Base-by-base conservation (phyloP, 2,329 filamentous ascomycete species). In the Rhinocladiella similis region DNA sequence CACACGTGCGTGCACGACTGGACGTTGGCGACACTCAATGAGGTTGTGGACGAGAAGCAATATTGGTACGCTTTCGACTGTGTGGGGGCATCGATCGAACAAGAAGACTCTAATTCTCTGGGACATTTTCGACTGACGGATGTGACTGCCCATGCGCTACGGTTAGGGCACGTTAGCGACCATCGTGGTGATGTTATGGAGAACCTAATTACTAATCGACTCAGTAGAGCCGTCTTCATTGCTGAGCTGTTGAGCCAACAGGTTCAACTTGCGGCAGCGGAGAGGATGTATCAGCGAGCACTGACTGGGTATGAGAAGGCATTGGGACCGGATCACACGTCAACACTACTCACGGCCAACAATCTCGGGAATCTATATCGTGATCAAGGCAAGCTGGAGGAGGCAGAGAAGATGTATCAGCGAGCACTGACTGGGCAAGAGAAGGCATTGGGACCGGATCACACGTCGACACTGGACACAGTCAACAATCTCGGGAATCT, bases 401-500 rank as follows among this genome's bases (percentile, higher is more conserved):
- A n/a, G n/a, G n/a, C n/a, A n/a, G n/a, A n/a, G n/a, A n/a, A 60
- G 46, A 65, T 65, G 59, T 64, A 63, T 46, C 42, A 60, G 53
- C 65, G 59, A 49, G 67, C 63, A 54, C 54, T 70, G 38, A 41
- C 39, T 49, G 63, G 62, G 12, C 29, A 50, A 1, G 64, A 68
- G 60, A 62, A 63, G 54, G 53, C 50, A 3, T 43, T 65, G 5
- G 66, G 66, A 27, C 47, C 59, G 6, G 54, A 63, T 38, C 66
- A 69, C 53, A 59, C 55, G 16, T 65, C 56, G 39, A 67, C 67
- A 36, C 60, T 69, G 14, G 20, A 47, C n/a, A 65, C 63, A n/a
- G 60, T 68, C 35, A 58, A 64, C 38, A 62, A 65, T 47, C 57
- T 70, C 19, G 67, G 63, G 5, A 68, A n/a, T n/a, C n/a, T n/a